Conservation (phyloP, 2,329 filamentous ascomycete species). For the Sporothrix brasiliensis region DNA sequence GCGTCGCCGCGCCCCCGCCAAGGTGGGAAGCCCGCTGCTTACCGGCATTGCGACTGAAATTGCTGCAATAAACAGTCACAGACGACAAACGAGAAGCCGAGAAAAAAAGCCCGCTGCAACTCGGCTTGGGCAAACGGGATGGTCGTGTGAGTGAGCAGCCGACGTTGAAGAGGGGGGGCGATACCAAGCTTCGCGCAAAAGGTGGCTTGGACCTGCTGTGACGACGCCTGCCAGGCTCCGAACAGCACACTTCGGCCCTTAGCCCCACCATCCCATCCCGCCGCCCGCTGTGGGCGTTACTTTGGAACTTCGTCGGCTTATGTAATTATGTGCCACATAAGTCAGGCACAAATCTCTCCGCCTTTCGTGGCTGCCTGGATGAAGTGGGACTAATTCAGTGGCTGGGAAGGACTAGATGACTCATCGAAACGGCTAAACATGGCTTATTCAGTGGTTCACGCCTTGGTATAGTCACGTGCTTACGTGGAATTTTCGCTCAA, state of each 20-base stretch:
- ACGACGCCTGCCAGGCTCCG: constrained; percentile 15
- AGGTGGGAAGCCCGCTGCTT: neutral
- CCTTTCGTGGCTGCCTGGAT: constrained; percentile 11
- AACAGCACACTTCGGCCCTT: neutral
- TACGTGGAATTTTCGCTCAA: constrained; percentile 31
- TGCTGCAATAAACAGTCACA: constrained; percentile 15
- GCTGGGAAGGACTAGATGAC: constrained; percentile 15
- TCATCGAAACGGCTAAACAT: constrained; percentile 15
- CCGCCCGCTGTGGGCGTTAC: neutral
- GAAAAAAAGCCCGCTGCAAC: neutral
- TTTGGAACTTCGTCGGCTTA: neutral
- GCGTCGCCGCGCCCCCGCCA: neutral
- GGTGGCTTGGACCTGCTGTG: constrained; percentile 22
- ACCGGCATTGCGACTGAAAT: constrained; percentile 26
- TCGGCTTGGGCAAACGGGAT: constrained; percentile 14
- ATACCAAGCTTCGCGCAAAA: constrained; percentile 22
- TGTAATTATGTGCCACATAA: constrained; percentile 6
- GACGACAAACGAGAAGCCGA: neutral
- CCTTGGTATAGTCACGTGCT: constrained; percentile 27
- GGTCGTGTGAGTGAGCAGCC: constrained; percentile 1
- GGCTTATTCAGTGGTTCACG: constrained; percentile 16
- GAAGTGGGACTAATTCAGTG: neutral
- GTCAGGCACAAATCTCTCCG: neutral
- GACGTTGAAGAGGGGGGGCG: constrained; percentile 17
- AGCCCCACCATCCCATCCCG: constrained; percentile 29